Evolutionary conservation across 768 basidiomycete species (phyloP).

Genomic region (Leccinum truebloodii): DNA sequence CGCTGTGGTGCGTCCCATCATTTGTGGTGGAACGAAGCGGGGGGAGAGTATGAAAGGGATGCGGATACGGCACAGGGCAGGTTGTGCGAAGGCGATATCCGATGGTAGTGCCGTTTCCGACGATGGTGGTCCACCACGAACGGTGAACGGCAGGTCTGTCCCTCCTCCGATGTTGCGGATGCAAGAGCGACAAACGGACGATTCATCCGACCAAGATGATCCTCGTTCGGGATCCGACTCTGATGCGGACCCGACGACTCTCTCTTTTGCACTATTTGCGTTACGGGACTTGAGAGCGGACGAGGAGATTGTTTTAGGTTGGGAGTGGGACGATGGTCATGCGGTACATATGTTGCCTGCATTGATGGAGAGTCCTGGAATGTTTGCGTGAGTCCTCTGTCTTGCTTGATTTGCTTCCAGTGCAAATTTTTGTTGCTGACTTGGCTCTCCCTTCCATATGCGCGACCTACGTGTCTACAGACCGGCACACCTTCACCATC

Average conservation of each 20-base stretch:
- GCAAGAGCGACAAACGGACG: constrained; percentile 14
- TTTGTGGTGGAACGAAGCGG: constrained; percentile 34
- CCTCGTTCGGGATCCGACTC: constrained; percentile 13
- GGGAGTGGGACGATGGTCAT: constrained; percentile 97
- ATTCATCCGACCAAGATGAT: constrained; percentile 24
- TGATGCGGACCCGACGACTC: constrained; percentile 35
- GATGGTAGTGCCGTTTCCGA: constrained; percentile 1
- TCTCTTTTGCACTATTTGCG: constrained; percentile 83
- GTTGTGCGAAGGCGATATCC: constrained; percentile 14
- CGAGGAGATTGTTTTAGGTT: constrained; percentile 87
- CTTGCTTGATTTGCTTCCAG: not conserved
- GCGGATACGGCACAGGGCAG: constrained; percentile 18
- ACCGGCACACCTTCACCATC: constrained; percentile 48
- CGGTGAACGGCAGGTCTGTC: constrained; percentile 10
- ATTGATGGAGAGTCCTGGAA: constrained; percentile 54
- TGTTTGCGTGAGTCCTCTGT: constrained; percentile 54
- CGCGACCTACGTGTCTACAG: constrained; percentile 28
- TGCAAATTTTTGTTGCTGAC: constrained; percentile 11
- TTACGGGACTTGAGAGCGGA: constrained; percentile 68
- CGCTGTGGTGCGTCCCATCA: constrained; percentile 50
- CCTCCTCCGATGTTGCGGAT: constrained; percentile 10
- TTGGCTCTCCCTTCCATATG: not conserved
- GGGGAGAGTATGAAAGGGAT: constrained; percentile 19
- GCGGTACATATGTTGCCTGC: constrained; percentile 78
- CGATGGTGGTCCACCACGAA: constrained; percentile 2